Evolutionary conservation across 495 filamentous ascomycete species (phyloP).

Genomic region (Margaritispora aquatica): DNA sequence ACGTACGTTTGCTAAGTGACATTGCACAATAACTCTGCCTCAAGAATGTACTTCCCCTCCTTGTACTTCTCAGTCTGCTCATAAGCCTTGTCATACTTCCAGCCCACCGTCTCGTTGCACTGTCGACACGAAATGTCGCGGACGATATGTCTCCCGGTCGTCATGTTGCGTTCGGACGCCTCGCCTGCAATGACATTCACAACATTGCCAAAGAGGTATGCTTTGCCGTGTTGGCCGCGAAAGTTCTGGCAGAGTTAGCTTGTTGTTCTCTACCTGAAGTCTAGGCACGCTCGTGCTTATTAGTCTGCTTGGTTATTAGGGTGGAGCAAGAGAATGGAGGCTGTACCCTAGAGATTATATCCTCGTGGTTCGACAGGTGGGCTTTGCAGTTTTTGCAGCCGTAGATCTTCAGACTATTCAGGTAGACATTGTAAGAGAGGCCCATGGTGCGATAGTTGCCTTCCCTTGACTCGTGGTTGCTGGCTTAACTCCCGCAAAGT

Average conservation of each 20-base stretch:
- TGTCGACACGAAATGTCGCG: constrained; percentile 85
- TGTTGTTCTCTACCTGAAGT: not conserved
- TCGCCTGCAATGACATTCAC: constrained; percentile 82
- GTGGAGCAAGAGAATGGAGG: not conserved
- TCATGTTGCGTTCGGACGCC: constrained; percentile 92
- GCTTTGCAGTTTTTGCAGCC: constrained; percentile 96
- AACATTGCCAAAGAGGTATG: constrained; percentile 90
- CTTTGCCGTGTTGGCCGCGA: constrained; percentile 97
- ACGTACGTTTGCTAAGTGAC: constrained; percentile 48
- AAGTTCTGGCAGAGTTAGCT: constrained; percentile 63
- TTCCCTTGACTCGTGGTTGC: not conserved
- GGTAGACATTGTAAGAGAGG: constrained; percentile 91
- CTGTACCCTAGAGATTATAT: constrained; percentile 88
- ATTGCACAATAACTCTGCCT: constrained; percentile 81
- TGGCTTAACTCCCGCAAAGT: not conserved
- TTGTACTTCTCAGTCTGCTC: constrained; percentile 94
- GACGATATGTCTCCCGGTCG: constrained; percentile 91
- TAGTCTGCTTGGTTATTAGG: not conserved
- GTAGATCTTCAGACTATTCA: constrained; percentile 84
- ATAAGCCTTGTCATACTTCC: constrained; percentile 98
- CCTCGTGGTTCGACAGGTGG: constrained; percentile 88
- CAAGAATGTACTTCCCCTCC: constrained; percentile 95
- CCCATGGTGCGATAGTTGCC: constrained; percentile 58
- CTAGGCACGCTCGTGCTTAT: not conserved
- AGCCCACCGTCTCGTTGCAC: constrained; percentile 88